phyloP scores from a whole-genome alignment of 2,329 filamentous ascomycete genomes.

The Amphichorda felina region DNA sequence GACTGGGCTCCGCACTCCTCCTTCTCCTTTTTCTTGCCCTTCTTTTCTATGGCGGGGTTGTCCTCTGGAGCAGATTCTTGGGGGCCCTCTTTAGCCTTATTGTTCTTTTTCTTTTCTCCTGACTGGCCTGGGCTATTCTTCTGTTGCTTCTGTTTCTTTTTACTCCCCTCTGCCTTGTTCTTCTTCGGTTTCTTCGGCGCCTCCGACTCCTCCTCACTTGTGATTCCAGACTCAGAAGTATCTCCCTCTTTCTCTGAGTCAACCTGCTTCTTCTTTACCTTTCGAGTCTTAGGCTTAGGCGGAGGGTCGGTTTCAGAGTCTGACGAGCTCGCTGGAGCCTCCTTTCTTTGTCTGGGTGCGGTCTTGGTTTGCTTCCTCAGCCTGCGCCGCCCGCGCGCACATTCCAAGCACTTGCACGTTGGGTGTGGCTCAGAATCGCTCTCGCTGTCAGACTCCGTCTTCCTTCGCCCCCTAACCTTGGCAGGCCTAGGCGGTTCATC shows the following conservation, averaged over 20 bases:
- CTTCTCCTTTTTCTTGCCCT: constrained; percentile 3
- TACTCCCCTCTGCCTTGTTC: constrained; percentile 1
- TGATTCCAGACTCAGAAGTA: constrained; percentile 5
- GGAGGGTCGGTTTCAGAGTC: not conserved
- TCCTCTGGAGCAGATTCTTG: not conserved
- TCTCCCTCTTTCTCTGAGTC: constrained; percentile 2
- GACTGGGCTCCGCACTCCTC: constrained; percentile 5
- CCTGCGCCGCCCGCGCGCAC: constrained; percentile 12
- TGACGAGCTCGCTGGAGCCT: not conserved
- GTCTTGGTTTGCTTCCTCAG: constrained; percentile 1
- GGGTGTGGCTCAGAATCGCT: constrained; percentile 21
- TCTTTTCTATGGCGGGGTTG: constrained; percentile 2
- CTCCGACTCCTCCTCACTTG: not conserved
- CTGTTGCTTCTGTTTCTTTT: constrained; percentile 2
- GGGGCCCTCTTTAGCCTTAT: constrained; percentile 2
- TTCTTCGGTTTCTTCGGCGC: not conserved
- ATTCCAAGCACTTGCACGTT: constrained; percentile 20
- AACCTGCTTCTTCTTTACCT: constrained; percentile 1
- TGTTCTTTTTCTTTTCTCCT: constrained; percentile 3
- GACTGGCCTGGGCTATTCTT: constrained; percentile 1
- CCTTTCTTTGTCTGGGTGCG: not conserved
- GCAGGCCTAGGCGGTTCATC: not conserved
- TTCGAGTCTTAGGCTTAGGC: constrained; percentile 4
- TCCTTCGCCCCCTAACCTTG: constrained; percentile 6
- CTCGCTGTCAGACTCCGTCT: constrained; percentile 17